Evolutionary conservation across 108 stramenopile species (phyloP), one percentile per base, ranked within the genome.

Genomic region (Epipyxis sp.): DNA sequence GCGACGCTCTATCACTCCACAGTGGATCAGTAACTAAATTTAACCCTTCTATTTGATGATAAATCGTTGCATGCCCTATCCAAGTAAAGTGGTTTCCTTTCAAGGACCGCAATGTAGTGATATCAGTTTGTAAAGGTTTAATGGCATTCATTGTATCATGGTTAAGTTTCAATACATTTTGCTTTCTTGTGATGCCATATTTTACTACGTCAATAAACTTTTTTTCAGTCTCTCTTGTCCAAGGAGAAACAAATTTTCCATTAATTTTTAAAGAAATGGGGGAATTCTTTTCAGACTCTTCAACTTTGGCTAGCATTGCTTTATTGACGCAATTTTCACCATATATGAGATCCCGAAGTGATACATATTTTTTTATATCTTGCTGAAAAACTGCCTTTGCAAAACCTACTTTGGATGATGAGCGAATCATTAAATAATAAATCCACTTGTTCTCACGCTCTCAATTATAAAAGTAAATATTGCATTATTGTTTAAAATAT

Each of bases 1-100:
- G 80, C 44, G 40, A 80, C 81, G 20, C 86, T 25, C 35, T 13
- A 6, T 84, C 67, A 1, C 83, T 50, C 44, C 83, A 84, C 29
- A 86, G 71, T 0, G 86, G 85, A 44, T 87, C 86, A 0, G 86
- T 87, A 37, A 87, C 34, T 27, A 87, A 81, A 76, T 77, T 79
- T n/a, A 78, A 1, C 1, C 82, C 86, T 32, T 50, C 82, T 40
- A 81, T 69, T 77, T 86, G 81, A 16, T 76, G n/a, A 40, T 80
- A 44, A 44, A 59, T 32, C 43, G 82, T 78, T 25, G 86, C 82
- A 76, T 86, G 86, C 32, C 86, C 86, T 30, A 86, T 71, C 83
- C 83, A 86, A 1, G 85, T 83, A 0, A 77, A 3, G 34, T 65
- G 61, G 3, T 16, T 16, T 35, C 30, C 3, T 10, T 16, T 6